Base-by-base conservation (phyloP, 2,329 filamentous ascomycete species). In the Neoascochyta sp. region DNA sequence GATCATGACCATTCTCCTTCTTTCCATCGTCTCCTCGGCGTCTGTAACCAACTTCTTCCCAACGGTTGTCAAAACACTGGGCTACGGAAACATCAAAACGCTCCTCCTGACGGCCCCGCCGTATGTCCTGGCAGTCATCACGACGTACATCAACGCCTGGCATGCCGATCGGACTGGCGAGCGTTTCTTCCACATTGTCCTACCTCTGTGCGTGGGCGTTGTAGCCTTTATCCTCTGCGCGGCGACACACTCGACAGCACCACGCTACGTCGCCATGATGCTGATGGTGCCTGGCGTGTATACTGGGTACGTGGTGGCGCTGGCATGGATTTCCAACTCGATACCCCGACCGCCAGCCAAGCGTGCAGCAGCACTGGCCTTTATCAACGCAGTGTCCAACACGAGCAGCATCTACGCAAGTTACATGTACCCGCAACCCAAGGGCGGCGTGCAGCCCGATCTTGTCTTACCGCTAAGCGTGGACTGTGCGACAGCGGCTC, bases 341-440 rank as follows among this genome's bases (percentile, higher is more conserved):
- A 71, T 90, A 29, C 83, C 84, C 0, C 75, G 84, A 4, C 85
- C 86, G 3, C 81, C 83, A 0, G 79, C 83, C 2, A 89, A 89
- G 65, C 75, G 83, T 37, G 79, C 80, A 3, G 77, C 82, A 0
- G 83, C 82, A 0, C 59, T 90, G 4, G 85, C 83, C 1, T 79
- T 82, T 39, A 86, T 89, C 62, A 90, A 90, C 52, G 80, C 80
- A 2, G 70, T 86, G 7, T 76, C 74, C 11, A 87, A 89, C 54
- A 70, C 73, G 8, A 76, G 76, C 22, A 78, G 73, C 26, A 88
- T 89, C 43, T 88, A 82, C 50, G 78, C 79, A 1, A 73, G 69
- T 33, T 83, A 83, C 47, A 75, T 84, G 70, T 86, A 85, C 46
- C 74, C 74, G 10, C 66, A 75, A 38, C 57, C 57, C 6, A 53